phyloP scores from a whole-genome alignment of 2,329 filamentous ascomycete genomes.

The Pseudogymnoascus sp. region DNA sequence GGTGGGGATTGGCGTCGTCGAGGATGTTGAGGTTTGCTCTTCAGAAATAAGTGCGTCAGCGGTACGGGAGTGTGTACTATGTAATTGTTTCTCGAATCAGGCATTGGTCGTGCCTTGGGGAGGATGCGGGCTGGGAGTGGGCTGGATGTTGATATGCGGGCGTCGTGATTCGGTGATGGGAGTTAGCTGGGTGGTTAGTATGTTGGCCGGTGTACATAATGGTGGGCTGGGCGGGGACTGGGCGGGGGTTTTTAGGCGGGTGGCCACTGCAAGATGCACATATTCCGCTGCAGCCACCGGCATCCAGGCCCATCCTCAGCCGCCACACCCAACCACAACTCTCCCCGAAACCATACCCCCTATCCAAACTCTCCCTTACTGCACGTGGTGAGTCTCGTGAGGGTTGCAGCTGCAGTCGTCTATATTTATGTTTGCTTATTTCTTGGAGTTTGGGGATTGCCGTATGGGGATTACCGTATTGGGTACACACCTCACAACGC shows the following conservation, averaged over 20 bases:
- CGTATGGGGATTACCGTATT: background rate
- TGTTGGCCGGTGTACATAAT: background rate
- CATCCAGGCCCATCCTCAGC: background rate
- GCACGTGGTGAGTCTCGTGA: conserved; percentile 7
- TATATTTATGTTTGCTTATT: conserved; percentile 10
- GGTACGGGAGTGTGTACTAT: background rate
- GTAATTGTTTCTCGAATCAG: conserved; percentile 1
- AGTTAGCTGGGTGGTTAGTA: background rate
- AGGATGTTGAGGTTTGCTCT: background rate
- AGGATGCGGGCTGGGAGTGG: background rate
- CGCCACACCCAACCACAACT: background rate
- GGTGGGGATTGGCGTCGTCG: background rate
- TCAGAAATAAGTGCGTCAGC: background rate
- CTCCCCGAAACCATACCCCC: too few species aligned
- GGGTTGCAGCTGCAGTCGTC: background rate
- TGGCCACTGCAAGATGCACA: background rate
- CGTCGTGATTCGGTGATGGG: background rate
- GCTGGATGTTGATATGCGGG: background rate
- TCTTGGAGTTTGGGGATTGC: background rate
- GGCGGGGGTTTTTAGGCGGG: background rate
- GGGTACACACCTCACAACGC: background rate
- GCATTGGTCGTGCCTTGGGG: conserved; percentile 2
- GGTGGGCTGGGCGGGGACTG: background rate
- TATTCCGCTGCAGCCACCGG: background rate
- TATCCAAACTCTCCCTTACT: background rate